Conservation (phyloP, 805 yeast species). For the Lipomyces japonicus region DNA sequence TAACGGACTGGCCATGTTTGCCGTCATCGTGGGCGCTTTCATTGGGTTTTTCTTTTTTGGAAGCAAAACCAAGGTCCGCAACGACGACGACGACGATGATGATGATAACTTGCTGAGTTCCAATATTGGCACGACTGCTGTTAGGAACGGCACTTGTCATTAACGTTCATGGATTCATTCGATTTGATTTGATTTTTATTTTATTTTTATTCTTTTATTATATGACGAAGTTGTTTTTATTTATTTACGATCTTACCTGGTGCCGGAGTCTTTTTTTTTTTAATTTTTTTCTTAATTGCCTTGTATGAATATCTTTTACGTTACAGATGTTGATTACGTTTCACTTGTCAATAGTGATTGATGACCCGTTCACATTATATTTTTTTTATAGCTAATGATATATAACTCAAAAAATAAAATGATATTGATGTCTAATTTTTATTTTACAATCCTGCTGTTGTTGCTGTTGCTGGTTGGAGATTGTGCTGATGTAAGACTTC, state of each 20-base stretch:
- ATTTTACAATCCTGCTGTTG: too few species aligned
- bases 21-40: conserved; percentile 27
- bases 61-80: conserved; percentile 15
- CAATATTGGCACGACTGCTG: conserved; percentile 20
- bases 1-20: conserved; percentile 23
- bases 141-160: conserved; percentile 26
- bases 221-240: background rate
- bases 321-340: conserved; percentile 3
- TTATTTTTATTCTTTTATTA: background rate
- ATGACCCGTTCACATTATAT: too few species aligned
- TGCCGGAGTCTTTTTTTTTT: background rate
- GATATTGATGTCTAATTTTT: too few species aligned
- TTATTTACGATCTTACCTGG: background rate
- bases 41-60: conserved; percentile 26
- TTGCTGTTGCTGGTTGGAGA: too few species aligned
- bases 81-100: conserved; percentile 6
- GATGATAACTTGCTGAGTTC: conserved; percentile 6
- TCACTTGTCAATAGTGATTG: conserved; percentile 9
- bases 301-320: conserved; percentile 2
- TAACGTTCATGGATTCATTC: background rate
- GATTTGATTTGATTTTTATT: background rate
- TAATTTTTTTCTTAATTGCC: background rate
- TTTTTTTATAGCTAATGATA: too few species aligned
- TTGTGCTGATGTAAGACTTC: too few species aligned
- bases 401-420: too few species aligned